phyloP scores from a whole-genome alignment of 305 asterid genomes.

The Striga hermonthica region DNA sequence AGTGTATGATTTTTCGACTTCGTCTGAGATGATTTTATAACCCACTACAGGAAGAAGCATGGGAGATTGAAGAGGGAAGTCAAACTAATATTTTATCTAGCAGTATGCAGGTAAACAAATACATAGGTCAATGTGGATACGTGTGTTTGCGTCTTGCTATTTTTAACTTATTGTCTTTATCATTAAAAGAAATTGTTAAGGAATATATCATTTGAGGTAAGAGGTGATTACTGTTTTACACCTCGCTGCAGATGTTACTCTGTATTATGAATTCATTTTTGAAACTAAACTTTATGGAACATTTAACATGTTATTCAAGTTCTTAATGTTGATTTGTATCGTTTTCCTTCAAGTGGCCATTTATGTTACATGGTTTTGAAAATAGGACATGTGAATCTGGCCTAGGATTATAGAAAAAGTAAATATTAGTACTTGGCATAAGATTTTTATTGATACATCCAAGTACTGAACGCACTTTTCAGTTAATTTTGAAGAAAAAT shows the following conservation, averaged over 20 bases:
- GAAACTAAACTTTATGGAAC: background rate
- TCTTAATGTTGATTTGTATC: background rate
- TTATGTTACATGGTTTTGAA: slow-evolving; percentile 1
- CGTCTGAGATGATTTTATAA: slow-evolving; percentile 30
- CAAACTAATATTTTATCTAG: slow-evolving; percentile 89
- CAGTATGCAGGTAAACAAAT: slow-evolving; percentile 82
- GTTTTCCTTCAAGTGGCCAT: slow-evolving; percentile 22
- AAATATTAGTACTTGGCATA: background rate
- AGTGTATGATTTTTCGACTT: slow-evolving; percentile 27
- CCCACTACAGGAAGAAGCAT: slow-evolving; percentile 81
- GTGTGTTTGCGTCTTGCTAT: slow-evolving; percentile 9
- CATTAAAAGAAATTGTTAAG: background rate
- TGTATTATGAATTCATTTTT: slow-evolving; percentile 9
- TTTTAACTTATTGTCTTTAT: slow-evolving; percentile 7
- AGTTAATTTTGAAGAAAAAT: slow-evolving; percentile 14
- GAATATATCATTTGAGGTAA: slow-evolving; percentile 10
- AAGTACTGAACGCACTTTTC: background rate
- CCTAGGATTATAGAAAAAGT: background rate
- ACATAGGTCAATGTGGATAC: slow-evolving; percentile 13
- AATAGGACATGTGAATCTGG: slow-evolving; percentile 6
- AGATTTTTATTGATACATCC: background rate
- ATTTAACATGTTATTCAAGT: background rate
- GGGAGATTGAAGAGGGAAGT: slow-evolving; percentile 97
- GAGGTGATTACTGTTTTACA: background rate
- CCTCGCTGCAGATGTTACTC: slow-evolving; percentile 8